phyloP scores from a whole-genome alignment of 108 stramenopile genomes.

The Cylindrotheca fusiformis region DNA sequence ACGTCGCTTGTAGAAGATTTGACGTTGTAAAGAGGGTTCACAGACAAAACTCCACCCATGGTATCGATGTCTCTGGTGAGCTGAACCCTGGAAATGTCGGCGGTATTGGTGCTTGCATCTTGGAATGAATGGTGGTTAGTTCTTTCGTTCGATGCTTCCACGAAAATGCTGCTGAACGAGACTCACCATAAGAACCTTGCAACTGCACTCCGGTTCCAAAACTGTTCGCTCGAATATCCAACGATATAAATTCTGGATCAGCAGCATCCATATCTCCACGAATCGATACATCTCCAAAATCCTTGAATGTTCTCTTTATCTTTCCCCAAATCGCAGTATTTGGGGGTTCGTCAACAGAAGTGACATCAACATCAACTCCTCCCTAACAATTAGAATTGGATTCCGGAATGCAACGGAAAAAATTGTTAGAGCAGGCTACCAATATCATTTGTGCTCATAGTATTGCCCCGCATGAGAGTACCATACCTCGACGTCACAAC shows the following conservation, averaged over 20 bases:
- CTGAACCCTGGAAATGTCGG: conserved; percentile 29
- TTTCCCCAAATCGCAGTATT: conserved; percentile 31
- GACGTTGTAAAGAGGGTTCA: conserved; percentile 43
- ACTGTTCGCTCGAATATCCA: conserved; percentile 35
- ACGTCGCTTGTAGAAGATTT: conserved; percentile 15
- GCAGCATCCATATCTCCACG: conserved; percentile 32
- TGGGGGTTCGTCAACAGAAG: conserved; percentile 15
- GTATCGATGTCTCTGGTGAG: conserved; percentile 27
- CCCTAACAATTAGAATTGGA: too few species aligned
- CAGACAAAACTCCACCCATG: conserved; percentile 24
- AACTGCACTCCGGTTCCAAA: conserved; percentile 31
- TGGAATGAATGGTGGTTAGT: background rate
- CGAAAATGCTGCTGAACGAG: background rate
- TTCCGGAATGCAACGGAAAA: background rate
- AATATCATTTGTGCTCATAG: background rate
- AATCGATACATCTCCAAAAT: conserved; percentile 24
- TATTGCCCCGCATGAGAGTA: background rate
- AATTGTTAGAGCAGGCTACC: background rate
- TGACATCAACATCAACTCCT: conserved; percentile 24
- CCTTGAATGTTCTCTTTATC: conserved; percentile 21
- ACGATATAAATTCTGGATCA: conserved; percentile 17
- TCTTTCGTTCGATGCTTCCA: too few species aligned
- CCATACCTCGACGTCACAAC: conserved; percentile 35
- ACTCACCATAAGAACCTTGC: conserved; percentile 2
- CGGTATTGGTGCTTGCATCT: conserved; percentile 3